Conservation (phyloP, 495 filamentous ascomycete species). For the Aspergillus mulundensis region DNA sequence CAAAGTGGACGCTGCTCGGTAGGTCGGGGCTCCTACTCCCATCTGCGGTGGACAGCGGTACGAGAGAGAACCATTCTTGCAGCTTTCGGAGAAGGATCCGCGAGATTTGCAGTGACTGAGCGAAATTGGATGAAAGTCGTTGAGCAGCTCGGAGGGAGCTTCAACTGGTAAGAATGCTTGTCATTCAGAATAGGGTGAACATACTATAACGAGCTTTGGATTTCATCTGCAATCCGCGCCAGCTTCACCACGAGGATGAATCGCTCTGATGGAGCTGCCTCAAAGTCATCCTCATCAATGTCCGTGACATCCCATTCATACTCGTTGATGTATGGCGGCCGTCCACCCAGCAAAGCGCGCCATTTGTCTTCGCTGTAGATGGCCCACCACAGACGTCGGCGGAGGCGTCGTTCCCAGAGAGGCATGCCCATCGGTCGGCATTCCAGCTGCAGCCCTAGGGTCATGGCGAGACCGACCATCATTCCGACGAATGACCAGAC, state of each 20-base stretch:
- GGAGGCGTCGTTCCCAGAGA: slow-evolving; percentile 75
- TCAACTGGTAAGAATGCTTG: too few species aligned
- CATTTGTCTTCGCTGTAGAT: slow-evolving; percentile 94
- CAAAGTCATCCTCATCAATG: slow-evolving; percentile 64
- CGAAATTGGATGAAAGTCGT: slow-evolving; percentile 26
- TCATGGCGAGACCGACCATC: slow-evolving; percentile 29
- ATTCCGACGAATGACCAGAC: slow-evolving; percentile 36
- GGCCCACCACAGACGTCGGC: slow-evolving; percentile 85
- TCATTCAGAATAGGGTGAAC: neutral
- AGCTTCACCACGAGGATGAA: slow-evolving; percentile 28
- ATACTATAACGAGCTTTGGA: slow-evolving; percentile 34
- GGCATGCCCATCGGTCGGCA: slow-evolving; percentile 87
- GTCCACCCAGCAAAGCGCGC: slow-evolving; percentile 80
- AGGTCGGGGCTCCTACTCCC: neutral
- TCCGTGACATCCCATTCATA: slow-evolving; percentile 79
- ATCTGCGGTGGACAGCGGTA: slow-evolving; percentile 16
- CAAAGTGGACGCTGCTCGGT: slow-evolving; percentile 31
- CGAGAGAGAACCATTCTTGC: slow-evolving; percentile 25
- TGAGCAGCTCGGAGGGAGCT: slow-evolving; percentile 34
- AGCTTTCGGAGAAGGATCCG: slow-evolving; percentile 25
- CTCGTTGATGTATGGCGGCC: slow-evolving; percentile 73
- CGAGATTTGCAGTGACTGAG: slow-evolving; percentile 26
- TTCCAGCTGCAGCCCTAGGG: slow-evolving; percentile 78
- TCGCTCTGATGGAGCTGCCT: slow-evolving; percentile 16
- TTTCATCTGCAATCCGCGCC: slow-evolving; percentile 28